Evolutionary conservation across 192 early-diverging fungal species (phyloP).

Genomic region (Phlyctochytrium arcticum): DNA sequence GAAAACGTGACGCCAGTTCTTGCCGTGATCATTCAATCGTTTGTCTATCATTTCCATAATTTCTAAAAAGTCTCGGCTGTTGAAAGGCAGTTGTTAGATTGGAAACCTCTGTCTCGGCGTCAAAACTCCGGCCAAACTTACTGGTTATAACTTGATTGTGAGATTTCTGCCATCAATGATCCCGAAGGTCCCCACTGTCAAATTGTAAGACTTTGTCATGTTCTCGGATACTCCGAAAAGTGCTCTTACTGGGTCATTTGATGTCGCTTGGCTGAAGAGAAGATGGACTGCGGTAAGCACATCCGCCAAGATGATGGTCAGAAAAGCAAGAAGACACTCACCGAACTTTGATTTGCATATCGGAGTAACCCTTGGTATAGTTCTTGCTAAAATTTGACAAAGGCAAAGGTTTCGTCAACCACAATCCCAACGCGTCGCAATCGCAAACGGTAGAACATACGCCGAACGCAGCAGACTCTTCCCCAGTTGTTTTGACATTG

Average conservation of each 20-base stretch:
- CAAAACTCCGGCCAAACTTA: conserved; percentile 45
- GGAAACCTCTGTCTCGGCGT: not conserved
- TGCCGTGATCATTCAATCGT: conserved; percentile 94
- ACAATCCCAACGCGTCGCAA: not conserved
- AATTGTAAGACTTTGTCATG: not conserved
- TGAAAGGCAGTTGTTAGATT: not conserved
- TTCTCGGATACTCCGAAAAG: conserved; percentile 1
- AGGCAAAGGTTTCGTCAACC: not conserved
- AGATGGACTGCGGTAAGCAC: not conserved
- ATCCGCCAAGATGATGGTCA: not conserved
- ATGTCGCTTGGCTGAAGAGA: conserved; percentile 42
- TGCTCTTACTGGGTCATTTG: conserved; percentile 45
- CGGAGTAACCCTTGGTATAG: conserved; percentile 66
- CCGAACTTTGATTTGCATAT: conserved; percentile 86
- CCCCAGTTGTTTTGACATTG: conserved; percentile 25
- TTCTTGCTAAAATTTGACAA: conserved; percentile 10
- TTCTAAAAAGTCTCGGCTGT: conserved; percentile 82
- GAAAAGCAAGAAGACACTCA: not conserved
- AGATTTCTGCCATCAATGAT: conserved; percentile 79
- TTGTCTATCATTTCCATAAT: conserved; percentile 99
- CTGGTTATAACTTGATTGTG: conserved; percentile 78
- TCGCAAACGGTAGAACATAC: not conserved
- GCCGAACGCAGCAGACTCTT: conserved; percentile 20
- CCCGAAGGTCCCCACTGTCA: conserved; percentile 65
- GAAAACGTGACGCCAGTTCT: conserved; percentile 98